Evolutionary conservation across 257 asterid genomes (phyloP).

Genomic region (Gardenia jasminoides): DNA sequence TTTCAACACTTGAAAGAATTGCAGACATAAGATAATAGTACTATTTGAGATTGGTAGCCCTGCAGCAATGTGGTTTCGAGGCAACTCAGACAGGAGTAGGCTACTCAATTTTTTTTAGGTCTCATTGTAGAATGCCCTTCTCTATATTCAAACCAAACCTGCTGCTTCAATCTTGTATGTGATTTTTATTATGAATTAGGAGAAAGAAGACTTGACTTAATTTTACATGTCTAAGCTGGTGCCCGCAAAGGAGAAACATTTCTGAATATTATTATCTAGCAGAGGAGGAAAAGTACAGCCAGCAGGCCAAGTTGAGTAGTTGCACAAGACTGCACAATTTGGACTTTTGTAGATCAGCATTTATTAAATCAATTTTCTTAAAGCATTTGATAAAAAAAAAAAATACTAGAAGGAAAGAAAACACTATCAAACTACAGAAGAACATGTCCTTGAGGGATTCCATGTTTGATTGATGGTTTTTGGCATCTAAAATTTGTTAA

Average conservation of each 20-base stretch:
- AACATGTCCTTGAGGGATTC: neutral
- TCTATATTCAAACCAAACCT: no score
- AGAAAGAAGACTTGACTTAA: no score
- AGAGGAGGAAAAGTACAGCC: neutral
- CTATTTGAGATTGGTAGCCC: no score
- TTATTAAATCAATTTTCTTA: neutral
- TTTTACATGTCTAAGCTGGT: no score
- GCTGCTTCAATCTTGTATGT: no score
- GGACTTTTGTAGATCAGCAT: neutral
- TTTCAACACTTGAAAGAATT: no score
- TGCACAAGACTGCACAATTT: neutral
- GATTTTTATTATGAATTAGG: no score
- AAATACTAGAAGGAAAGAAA: neutral
- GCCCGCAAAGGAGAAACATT: neutral
- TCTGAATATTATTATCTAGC: neutral
- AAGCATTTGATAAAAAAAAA: neutral
- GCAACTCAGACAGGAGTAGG: no score
- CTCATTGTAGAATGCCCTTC: no score
- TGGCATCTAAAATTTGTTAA: neutral
- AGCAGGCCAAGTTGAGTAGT: neutral
- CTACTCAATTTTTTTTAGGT: no score
- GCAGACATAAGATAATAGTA: no score
- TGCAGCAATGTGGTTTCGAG: no score
- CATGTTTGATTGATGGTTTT: conserved; percentile 2
- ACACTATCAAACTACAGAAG: neutral